Base-by-base conservation (phyloP, 1,139 yeast species). In the Arxiozyma slooffiae region DNA sequence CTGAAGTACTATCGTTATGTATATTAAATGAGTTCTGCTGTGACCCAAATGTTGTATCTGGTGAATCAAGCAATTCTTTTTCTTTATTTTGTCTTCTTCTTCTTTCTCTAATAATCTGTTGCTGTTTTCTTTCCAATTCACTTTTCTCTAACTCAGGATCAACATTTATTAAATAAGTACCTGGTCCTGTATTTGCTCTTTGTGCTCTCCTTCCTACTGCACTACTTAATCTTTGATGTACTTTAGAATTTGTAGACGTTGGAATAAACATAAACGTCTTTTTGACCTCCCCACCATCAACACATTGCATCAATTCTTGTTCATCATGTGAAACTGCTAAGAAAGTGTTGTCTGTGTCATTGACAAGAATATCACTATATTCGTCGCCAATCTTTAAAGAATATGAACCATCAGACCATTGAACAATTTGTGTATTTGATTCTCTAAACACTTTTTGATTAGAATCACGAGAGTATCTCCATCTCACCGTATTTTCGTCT, bases 401-500 rank as follows among this genome's bases (percentile, higher is more conserved):
- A 56, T 83, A 68, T 5, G 86, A 75, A 0, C 98, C 99, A 68
- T 92, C 97, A 52, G 85, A 84, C 99, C 99, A 92, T 66, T 86
- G 84, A 34, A 92, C 78, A 52, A 90, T 82, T 63, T 92, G 89
- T 3, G 97, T 83, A 63, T 92, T 92, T 7, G 95, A 84, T 66
- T 89, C 95, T 61, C 86, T 86, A 60, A 77, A 77, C 57, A 85
- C 80, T 51, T 78, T 82, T 52, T 81, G 76, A 49, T 77, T 71
- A 44, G 78, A 79, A 46, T 78, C 80, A 48, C 78, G 71, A 30
- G 88, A 83, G 66, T 90, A 89, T 68, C 95, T 80, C 98, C 98
- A 92, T 61, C 97, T 78, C 39, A 92, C 74, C 0, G 96, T 88
- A 64, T 88, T 88, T 62, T 85, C 89, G 56, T 84, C 86, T 52